Percentiles rank a stretch among this genome's conserved stretches.
These are phyloP conservation scores for Barnettozyma botsteinii DNA, from an alignment of 805 yeast genomes.

Conservation along the genomic window DNA sequence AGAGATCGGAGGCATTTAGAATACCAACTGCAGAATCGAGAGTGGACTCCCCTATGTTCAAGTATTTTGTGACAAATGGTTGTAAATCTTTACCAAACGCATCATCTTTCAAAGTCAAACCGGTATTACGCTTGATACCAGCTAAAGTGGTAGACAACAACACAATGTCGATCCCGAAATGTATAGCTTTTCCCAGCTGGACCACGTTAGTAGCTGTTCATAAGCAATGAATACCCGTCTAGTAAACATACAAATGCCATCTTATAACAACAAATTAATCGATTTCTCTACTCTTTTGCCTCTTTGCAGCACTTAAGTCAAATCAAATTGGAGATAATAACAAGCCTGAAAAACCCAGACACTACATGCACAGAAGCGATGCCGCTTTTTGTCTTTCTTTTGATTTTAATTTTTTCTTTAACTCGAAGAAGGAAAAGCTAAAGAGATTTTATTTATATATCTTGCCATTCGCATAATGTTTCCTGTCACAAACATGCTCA, in stretches of 20 bases:
- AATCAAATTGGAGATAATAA: no score
- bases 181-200: conserved; percentile 49
- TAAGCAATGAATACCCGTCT: no score
- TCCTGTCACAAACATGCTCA: conserved; percentile 1
- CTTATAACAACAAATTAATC: no score
- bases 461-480: conserved; percentile 1
- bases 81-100: conserved; percentile 39
- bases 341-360: no score
- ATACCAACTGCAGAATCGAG: conserved; percentile 67
- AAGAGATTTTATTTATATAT: no score
- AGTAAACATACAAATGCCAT: neutral
- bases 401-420: no score
- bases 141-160: conserved; percentile 63
- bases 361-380: no score
- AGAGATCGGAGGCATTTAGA: conserved; percentile 68
- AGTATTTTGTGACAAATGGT: conserved; percentile 55
- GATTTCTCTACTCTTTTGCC: no score
- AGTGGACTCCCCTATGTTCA: conserved; percentile 80
- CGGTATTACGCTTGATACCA: conserved; percentile 68
- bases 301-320: no score
- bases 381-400: no score
- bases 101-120: conserved; percentile 54
- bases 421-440: no score
- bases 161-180: conserved; percentile 52
- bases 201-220: neutral